Evolutionary conservation across 208 protist species (phyloP).

Genomic region (Trypanosomatidae sp.): DNA sequence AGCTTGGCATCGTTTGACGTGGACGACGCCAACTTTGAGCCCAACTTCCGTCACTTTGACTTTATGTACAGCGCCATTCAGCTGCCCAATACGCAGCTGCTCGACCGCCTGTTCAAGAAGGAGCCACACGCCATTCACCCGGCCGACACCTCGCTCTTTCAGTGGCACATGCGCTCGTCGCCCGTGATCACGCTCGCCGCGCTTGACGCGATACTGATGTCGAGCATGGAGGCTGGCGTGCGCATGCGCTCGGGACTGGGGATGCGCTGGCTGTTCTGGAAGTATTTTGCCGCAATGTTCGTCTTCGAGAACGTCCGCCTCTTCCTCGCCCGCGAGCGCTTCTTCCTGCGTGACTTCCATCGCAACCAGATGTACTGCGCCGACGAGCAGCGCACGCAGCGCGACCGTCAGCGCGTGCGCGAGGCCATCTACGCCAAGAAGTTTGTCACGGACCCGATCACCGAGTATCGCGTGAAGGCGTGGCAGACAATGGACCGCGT

Average conservation of each 20-base stretch:
- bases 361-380: conserved; percentile 76
- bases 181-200: conserved; percentile 61
- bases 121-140: conserved; percentile 61
- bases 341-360: conserved; percentile 82
- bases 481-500: conserved; percentile 83
- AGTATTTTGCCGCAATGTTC: conserved; percentile 52
- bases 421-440: conserved; percentile 79
- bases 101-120: conserved; percentile 63
- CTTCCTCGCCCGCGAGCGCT: conserved; percentile 69
- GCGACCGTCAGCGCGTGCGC: conserved; percentile 70
- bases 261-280: conserved; percentile 73
- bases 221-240: conserved; percentile 69
- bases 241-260: conserved; percentile 48
- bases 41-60: conserved; percentile 84
- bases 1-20: conserved; percentile 50
- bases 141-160: conserved; percentile 43
- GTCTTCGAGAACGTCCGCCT: conserved; percentile 78
- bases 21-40: conserved; percentile 57
- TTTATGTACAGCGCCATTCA: conserved; percentile 69
- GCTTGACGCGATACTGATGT: conserved; percentile 52
- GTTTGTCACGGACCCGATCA: conserved; percentile 75
- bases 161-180: conserved; percentile 58
- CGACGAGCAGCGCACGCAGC: conserved; percentile 72
- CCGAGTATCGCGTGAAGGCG: conserved; percentile 78
- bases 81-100: conserved; percentile 38